Base-by-base conservation (phyloP, 2,329 filamentous ascomycete species). In the Davidsoniella neocaledoniae region DNA sequence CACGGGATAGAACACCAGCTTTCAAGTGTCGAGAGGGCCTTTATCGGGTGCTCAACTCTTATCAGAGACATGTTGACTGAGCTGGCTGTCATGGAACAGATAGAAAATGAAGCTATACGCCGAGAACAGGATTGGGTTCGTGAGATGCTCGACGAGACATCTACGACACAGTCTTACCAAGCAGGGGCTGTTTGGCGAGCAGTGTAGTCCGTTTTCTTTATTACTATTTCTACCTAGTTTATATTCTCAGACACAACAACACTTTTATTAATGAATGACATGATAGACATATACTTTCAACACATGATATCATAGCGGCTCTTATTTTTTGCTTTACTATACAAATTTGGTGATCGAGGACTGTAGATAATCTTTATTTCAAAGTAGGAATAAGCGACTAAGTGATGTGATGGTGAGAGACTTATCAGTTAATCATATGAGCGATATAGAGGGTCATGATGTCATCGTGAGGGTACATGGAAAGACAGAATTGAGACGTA, bases 11-110 rank as follows among this genome's bases (percentile, higher is more conserved):
- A 9, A 33, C 29, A 33, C 12, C 33, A 47, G 57, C 55, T 55
- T 36, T 62, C 63, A 14, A 73, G 68, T 52, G 57, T 81, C 49
- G 63, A 58, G 19, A 60, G 64, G 25, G 68, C 77, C 55, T 59
- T 81, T 38, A 61, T 60, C 5, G 68, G 66, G 2, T 74, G 70
- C 50, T 60, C 66, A 19, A 58, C 57, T 14, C 60, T 83, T 42
- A 68, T 81, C 10, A 58, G 64, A 44, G 74, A 70, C 36, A 82
- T 82, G 77, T 61, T 79, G 42, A 66, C 64, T n/a, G 79, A 83
- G 64, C 63, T 83, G 54, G 61, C 61, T n/a, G 53, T 71, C 53
- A 83, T 83, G 79, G 68, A 68, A 50, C 68, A 71, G 57, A 73
- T 83, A 50, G 76, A 81, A 62, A 64, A 63, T 43, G 75, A 77